Base-by-base conservation (phyloP, 257 asterid species). In the Capsicum rhomboideum region DNA sequence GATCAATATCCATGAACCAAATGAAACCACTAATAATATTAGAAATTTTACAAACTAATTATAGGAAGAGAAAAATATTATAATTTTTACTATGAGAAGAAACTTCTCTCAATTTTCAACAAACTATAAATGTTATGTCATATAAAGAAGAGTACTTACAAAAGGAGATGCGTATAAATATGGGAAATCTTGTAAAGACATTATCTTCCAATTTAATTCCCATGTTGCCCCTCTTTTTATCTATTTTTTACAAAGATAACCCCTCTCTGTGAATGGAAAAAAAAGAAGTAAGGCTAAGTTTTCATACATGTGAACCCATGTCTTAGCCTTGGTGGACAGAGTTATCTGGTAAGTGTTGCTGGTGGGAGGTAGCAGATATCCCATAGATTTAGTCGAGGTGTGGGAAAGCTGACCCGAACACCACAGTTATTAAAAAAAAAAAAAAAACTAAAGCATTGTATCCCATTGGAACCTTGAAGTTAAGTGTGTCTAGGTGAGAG, bases 1-100 rank as follows among this genome's bases (percentile, higher is more conserved):
- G 89, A 88, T 87, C 97, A 87, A 92, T 88, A 94, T 93, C 98
- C 98, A 94, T 94, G 90, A 92, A 94, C 98, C 92, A 84, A 86
- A 67, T 89, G 90, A 83, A 87, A 84, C 91, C 23, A 21, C 58
- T 28, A 75, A 26, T 52, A 83, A 85, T 78, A 44, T 12, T 42
- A 54, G 78, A 82, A 75, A 64, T 42, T 67, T 69, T 21, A 14
- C n/a, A 68, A 58, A 84, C 83, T 37, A 64, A 64, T 1, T 34
- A 49, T 53, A 46, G 58, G 9, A 46, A 74, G n/a, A 23, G 6
- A 14, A 0, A 21, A n/a, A 6, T 13, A 2, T 74, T 44, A 74
- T 74, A 26, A 21, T 44, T 11, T 21, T 12, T 67, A 82, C 46
- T 82, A 72, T 85, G 72, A 68, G 82, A 84, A 84, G 63, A 75